Conservation (phyloP, 2,329 filamentous ascomycete species). For the Aspergillus fischeri region DNA sequence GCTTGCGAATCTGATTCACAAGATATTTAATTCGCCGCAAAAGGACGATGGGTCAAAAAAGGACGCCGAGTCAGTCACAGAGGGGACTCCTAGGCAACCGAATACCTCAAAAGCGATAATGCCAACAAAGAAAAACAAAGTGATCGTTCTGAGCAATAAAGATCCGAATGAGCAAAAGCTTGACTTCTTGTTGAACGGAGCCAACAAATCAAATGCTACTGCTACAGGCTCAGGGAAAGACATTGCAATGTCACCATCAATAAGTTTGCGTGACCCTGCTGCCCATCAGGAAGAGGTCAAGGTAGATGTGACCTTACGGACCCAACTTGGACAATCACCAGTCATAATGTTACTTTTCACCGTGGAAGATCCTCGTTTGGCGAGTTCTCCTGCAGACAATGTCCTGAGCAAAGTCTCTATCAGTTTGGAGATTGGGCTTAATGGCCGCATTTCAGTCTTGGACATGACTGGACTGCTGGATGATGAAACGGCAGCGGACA, state of each 20-base stretch:
- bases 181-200: conserved; percentile 45
- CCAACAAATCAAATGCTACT: conserved; percentile 2
- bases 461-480: conserved; percentile 34
- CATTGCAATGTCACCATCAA: conserved; percentile 1
- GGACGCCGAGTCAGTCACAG: conserved; percentile 6
- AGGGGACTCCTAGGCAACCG: conserved; percentile 1
- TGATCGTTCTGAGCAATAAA: conserved; percentile 38
- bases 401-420: conserved; percentile 28
- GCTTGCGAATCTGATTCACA: conserved; percentile 37
- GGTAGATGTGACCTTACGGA: conserved; percentile 37
- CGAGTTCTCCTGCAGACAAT: conserved; percentile 6
- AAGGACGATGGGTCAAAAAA: conserved; percentile 11
- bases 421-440: conserved; percentile 37
- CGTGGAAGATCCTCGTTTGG: conserved; percentile 13
- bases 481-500: conserved; percentile 9
- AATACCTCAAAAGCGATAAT: conserved; percentile 8
- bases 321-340: conserved; percentile 36
- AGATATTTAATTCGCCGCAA: conserved; percentile 25
- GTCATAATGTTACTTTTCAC: conserved; percentile 37
- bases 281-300: conserved; percentile 24
- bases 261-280: neutral
- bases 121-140: conserved; percentile 13
- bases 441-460: conserved; percentile 38
- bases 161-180: conserved; percentile 50
- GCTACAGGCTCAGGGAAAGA: conserved; percentile 5